Base-by-base conservation (phyloP, 2,329 filamentous ascomycete species). In the Trichoderma atrobrunneum region DNA sequence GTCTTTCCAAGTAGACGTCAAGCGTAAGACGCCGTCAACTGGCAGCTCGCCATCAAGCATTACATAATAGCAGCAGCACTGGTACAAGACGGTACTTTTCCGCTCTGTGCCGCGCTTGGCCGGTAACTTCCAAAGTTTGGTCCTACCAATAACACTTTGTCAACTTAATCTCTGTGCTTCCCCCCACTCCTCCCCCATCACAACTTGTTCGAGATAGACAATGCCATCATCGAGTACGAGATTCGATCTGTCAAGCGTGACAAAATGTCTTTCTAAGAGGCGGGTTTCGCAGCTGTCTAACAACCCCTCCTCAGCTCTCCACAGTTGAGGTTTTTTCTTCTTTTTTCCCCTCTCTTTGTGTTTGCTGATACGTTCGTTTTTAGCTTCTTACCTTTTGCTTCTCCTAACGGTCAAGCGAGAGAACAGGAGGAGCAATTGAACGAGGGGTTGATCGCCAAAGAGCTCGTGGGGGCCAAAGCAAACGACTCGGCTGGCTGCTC, bases 381-480 rank as follows among this genome's bases (percentile, higher is more conserved):
- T 57, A 16, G 28, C 18, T 34, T 21, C 18, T 14, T 14, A 1
- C 28, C 21, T 21, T 21, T 21, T 57, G 24, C 28, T 14, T 60
- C 18, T 61, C 28, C 54, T 14, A 60, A 64, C 12, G 36, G 54
- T 39, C 18, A 60, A 69, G 66, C 36, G 66, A 68, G 54, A 61
- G 54, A 69, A 61, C 34, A 68, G 56, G 36, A 69, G 66, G 66
- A 69, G 66, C 66, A 51, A n/a, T 14, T 32, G 18, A 39, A 59
- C 56, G 56, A 68, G 66, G 66, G 66, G 66, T 32, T 59, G 28
- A 51, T 61, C 26, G 66, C n/a, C 65, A 28, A 67, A 32, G 59
- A 59, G 36, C 66, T 60, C 66, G 66, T 61, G 66, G 66, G 66
- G 66, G 66, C 66, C 36, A 51, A 34, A 26, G 54, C 36, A 51